phyloP scores from a whole-genome alignment of 208 protist species.

The Crithidia fasciculata region DNA sequence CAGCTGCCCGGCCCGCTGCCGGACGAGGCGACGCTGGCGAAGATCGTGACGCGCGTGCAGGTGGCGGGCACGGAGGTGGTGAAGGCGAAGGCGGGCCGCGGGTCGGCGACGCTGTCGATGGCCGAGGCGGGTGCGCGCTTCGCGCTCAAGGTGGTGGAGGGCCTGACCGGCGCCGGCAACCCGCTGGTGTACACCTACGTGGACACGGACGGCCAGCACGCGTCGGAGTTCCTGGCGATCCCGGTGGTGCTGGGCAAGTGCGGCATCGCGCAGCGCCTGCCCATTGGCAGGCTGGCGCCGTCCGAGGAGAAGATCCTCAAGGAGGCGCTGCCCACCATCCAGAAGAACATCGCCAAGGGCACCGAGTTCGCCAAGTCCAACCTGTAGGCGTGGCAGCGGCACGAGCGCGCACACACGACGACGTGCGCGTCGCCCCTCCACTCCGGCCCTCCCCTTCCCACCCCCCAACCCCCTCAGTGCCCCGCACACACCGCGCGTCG shows the following conservation, averaged over 20 bases:
- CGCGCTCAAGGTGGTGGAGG: constrained; percentile 68
- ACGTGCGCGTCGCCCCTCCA: too few relatives aligned
- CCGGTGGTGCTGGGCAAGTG: constrained; percentile 74
- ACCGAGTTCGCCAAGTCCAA: constrained; percentile 75
- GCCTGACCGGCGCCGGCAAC: constrained; percentile 57
- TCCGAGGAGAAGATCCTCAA: constrained; percentile 47
- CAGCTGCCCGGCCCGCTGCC: constrained; percentile 69
- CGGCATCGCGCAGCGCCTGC: constrained; percentile 78
- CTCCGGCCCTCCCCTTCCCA: too few relatives aligned
- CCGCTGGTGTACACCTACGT: constrained; percentile 82
- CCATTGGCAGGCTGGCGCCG: constrained; percentile 58
- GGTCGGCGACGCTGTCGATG: constrained; percentile 97
- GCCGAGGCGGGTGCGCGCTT: constrained; percentile 90
- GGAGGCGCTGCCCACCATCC: constrained; percentile 47
- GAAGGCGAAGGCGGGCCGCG: constrained; percentile 94
- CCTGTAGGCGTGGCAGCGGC: constrained; percentile 41
- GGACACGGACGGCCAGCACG: constrained; percentile 76
- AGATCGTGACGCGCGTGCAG: constrained; percentile 91
- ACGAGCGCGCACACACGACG: too few relatives aligned
- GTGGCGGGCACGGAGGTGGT: constrained; percentile 96
- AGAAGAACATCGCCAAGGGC: constrained; percentile 84
- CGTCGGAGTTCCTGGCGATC: constrained; percentile 71
- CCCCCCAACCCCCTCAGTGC: too few relatives aligned
- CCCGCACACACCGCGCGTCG: too few relatives aligned
- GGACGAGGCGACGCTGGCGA: constrained; percentile 51